These are phyloP conservation scores for Kluyveromyces sp. DNA, from an alignment of 1,139 yeast genomes.

Conservation along the genomic window DNA sequence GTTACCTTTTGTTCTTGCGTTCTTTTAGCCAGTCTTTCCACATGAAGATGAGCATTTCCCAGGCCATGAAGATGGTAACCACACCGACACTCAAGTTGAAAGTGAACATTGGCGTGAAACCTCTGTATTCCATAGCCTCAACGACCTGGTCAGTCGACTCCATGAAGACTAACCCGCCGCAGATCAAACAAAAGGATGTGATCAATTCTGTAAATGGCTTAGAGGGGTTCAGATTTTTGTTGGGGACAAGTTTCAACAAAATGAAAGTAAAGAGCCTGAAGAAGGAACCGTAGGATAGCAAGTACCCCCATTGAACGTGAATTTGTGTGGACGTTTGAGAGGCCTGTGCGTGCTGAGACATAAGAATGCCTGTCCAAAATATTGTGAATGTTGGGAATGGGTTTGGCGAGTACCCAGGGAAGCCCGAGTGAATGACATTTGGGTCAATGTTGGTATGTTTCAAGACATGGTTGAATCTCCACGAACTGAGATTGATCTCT, in stretches of 20 bases:
- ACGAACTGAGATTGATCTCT: conserved; percentile 48
- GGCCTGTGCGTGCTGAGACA: conserved; percentile 92
- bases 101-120: conserved; percentile 84
- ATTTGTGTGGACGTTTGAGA: conserved; percentile 66
- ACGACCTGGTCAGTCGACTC: conserved; percentile 83
- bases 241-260: conserved; percentile 48
- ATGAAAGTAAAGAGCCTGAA: conserved; percentile 67
- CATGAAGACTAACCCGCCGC: conserved; percentile 91
- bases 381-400: conserved; percentile 91
- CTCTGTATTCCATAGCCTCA: conserved; percentile 76
- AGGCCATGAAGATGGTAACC: conserved; percentile 76
- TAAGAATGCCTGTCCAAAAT: conserved; percentile 93
- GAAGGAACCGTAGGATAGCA: conserved; percentile 70
- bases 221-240: conserved; percentile 40
- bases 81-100: conserved; percentile 78
- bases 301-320: conserved; percentile 87
- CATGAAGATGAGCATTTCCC: conserved; percentile 71
- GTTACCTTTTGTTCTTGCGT: conserved; percentile 12
- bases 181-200: conserved; percentile 65
- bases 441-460: conserved; percentile 23
- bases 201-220: conserved; percentile 82
- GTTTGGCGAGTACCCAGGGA: conserved; percentile 77
- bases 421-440: conserved; percentile 36
- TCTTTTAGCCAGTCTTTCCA: conserved; percentile 48
- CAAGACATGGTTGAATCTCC: conserved; percentile 34